Evolutionary conservation across 441 rosid genomes (phyloP), one percentile per base, ranked within the genome.

Genomic region (Jatropha podagrica): DNA sequence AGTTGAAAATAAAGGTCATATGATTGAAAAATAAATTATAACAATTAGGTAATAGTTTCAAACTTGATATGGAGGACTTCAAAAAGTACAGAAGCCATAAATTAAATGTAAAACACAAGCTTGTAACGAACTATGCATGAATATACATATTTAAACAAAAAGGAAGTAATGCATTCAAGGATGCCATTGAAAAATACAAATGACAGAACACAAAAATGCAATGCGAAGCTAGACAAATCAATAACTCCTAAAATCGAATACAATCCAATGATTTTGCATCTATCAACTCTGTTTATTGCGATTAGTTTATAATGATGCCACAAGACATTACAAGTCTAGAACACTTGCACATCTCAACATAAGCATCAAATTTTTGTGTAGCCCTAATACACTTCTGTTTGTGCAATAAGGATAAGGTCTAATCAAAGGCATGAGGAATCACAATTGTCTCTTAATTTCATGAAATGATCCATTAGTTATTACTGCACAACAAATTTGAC

Each of bases 21-120:
- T 86, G 86, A 77, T 42, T 55, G 68, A 60, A 80, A 77, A 59
- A 64, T 77, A 48, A 69, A 4, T 40, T 11, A 46, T 44, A n/a
- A 46, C 38, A 56, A 27, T 66, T 56, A 55, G 58, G 1, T 11
- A 42, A 68, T 5, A 27, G 23, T 51, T 63, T 73, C 48, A 49
- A 64, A 54, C 10, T 23, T 52, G 13, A 52, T 68, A 7, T 1
- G 52, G 15, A 48, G 10, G 60, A 44, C 5, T 61, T 63, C 1
- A 32, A 13, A 20, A 51, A 38, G 17, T 4, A 5, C 8, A 68
- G 44, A 13, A 4, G 5, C 6, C 20, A 74, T 65, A 70, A 18
- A 41, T 11, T 20, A 49, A 48, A 20, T 23, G 40, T 4, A 12
- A 67, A 58, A 56, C 15, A 2, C 48, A 68, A 20, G 17, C 49